These are phyloP conservation scores for Fennellomyces sp. DNA, from an alignment of 371 early-diverging fungal genomes.

Conservation along the genomic window DNA sequence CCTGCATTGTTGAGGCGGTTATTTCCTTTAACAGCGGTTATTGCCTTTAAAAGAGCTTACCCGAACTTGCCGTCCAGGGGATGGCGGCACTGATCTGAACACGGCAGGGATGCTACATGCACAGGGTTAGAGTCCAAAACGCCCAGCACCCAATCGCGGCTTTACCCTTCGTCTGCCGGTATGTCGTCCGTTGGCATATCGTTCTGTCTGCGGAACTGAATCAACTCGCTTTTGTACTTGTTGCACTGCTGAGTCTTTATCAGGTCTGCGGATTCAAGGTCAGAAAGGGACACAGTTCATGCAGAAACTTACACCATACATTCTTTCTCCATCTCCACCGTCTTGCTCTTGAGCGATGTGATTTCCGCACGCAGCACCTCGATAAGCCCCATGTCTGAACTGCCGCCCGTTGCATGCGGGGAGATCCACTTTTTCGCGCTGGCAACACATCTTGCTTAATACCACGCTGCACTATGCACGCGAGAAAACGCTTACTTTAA, in stretches of 20 bases:
- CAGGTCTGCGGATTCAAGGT: conserved; percentile 34
- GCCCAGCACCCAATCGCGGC: neutral
- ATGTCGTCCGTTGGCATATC: conserved; percentile 63
- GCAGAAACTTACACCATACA: conserved; percentile 35
- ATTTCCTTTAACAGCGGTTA: neutral
- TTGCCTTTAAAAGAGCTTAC: conserved; percentile 20
- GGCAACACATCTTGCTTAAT: neutral
- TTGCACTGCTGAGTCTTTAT: conserved; percentile 72
- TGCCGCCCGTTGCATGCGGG: conserved; percentile 48
- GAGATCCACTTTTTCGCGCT: conserved; percentile 59
- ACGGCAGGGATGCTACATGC: conserved; percentile 36
- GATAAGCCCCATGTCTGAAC: conserved; percentile 48
- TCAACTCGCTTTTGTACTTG: conserved; percentile 69
- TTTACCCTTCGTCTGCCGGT: conserved; percentile 56
- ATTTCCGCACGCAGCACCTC: conserved; percentile 77
- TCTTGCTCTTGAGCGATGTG: conserved; percentile 56
- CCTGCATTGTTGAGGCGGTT: conserved; percentile 12
- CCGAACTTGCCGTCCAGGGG: conserved; percentile 44
- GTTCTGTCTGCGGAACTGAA: conserved; percentile 67
- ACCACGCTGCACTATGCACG: neutral
- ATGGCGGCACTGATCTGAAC: conserved; percentile 50
- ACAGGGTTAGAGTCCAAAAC: neutral
- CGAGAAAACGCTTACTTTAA: conserved; percentile 20
- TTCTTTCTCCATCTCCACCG: conserved; percentile 77
- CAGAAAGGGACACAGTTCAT: neutral